Evolutionary conservation across 768 basidiomycete species (phyloP).

Genomic region (Hebeloma cylindrosporum): DNA sequence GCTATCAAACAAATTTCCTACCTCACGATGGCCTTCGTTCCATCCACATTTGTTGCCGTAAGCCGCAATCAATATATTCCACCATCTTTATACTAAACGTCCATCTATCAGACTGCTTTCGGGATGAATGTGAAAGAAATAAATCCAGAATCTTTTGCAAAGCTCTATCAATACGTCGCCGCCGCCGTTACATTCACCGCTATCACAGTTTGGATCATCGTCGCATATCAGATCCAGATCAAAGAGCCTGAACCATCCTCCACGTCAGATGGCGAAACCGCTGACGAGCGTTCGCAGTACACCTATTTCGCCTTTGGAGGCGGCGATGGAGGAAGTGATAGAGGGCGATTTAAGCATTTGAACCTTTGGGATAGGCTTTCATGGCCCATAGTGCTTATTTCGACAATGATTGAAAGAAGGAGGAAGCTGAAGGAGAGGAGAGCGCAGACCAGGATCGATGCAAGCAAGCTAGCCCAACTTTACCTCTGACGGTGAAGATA

Average conservation of each 20-base stretch:
- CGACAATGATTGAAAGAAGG: slow-evolving; percentile 15
- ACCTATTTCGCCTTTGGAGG: background rate
- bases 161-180: slow-evolving; percentile 39
- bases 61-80: slow-evolving; percentile 11
- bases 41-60: slow-evolving; percentile 50
- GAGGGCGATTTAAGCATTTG: slow-evolving; percentile 9
- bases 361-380: slow-evolving; percentile 17
- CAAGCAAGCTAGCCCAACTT: too few relatives aligned
- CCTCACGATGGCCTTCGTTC: slow-evolving; percentile 62
- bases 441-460: background rate
- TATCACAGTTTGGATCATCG: slow-evolving; percentile 45
- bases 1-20: slow-evolving; percentile 57
- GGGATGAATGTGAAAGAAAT: slow-evolving; percentile 57
- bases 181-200: slow-evolving; percentile 41
- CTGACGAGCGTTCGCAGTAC: background rate
- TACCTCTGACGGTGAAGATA: too few relatives aligned
- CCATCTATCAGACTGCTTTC: slow-evolving; percentile 41
- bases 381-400: slow-evolving; percentile 21
- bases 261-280: background rate
- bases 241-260: slow-evolving; percentile 11
- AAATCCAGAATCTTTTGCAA: slow-evolving; percentile 27
- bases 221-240: slow-evolving; percentile 42
- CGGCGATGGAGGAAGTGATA: background rate
- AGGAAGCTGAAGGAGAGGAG: slow-evolving; percentile 10
- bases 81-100: background rate